Base-by-base conservation (phyloP, 2,329 filamentous ascomycete genomes). In the Aspergillus calidoustus region DNA sequence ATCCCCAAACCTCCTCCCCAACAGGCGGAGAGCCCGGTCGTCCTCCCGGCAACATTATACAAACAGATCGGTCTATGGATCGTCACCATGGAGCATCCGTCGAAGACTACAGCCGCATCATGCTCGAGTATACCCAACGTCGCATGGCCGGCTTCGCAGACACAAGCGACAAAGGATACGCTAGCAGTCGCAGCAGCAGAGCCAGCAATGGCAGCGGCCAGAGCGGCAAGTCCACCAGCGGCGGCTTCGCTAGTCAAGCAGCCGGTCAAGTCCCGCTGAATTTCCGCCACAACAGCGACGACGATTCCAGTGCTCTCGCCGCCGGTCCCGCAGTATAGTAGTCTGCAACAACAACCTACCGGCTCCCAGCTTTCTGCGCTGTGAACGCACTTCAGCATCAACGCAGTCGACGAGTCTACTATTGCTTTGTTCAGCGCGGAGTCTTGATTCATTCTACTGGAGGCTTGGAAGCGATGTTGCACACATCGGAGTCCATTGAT, bases 51-150 rank as follows among this genome's bases (percentile, higher is more conserved):
- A 64, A 66, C 25, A 57, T 41, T 23, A 50, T 72, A 11, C 56
- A 70, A 17, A 64, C 62, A 3, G 54, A 66, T 31, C 67, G 63
- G 23, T 57, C 70, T 28, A 31, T 64, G n/a, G 67, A 74, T 46
- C 70, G 73, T 47, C 62, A 58, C 8, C 44, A 64, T 57, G 34
- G 34, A 15, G 34, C 15, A 4, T 74, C 74, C 3, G 59, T 78
- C n/a, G 75, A 76, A 50, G 75, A 76, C 61, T 78, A 78, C 60
- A 76, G 74, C 64, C 74, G 74, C 25, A 69, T 74, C 54, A 77
- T 78, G 76, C 67, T 77, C 44, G 68, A 75, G 49, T 75, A 78
- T 53, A 77, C 76, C 15, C 74, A 77, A 44, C 73, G 70, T 30
- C 74, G 76, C 48, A 75, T 77, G 69, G 72, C 72, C 3, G 66